These are phyloP conservation scores for Orbilia ellipsospora DNA, from an alignment of 2,329 filamentous ascomycete genomes.

Conservation along the genomic window DNA sequence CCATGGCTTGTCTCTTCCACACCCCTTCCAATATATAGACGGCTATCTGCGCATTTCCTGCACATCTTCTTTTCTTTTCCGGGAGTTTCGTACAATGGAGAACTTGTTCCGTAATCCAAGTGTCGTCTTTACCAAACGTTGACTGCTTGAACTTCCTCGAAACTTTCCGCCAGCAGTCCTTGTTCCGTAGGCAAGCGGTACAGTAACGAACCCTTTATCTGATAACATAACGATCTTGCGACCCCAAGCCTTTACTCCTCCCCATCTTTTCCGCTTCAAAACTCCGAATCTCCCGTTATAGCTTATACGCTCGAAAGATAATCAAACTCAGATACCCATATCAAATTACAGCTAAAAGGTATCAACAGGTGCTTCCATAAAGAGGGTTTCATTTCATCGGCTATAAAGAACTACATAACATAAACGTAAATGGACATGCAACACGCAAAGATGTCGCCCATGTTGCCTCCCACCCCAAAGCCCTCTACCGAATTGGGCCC, in stretches of 20 bases:
- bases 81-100: conserved; percentile 48
- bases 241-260: conserved; percentile 31
- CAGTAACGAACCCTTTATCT: conserved; percentile 31
- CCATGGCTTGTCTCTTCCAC: conserved; percentile 20
- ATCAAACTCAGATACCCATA: neutral
- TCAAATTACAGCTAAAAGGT: neutral
- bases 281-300: conserved; percentile 19
- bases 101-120: conserved; percentile 30
- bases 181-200: conserved; percentile 44
- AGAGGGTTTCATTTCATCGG: too few relatives aligned
- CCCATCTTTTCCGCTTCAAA: conserved; percentile 14
- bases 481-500: conserved; percentile 84
- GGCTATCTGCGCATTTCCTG: conserved; percentile 49
- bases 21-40: conserved; percentile 55
- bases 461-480: conserved; percentile 78
- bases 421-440: conserved; percentile 27
- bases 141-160: conserved; percentile 53
- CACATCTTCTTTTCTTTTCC: conserved; percentile 42
- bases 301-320: neutral
- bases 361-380: neutral
- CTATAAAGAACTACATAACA: neutral
- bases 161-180: conserved; percentile 38
- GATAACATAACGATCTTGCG: conserved; percentile 35
- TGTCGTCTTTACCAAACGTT: conserved; percentile 28
- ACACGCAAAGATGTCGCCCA: conserved; percentile 61